Conservation (phyloP, 179 eudicot species). For the Silene coronaria region DNA sequence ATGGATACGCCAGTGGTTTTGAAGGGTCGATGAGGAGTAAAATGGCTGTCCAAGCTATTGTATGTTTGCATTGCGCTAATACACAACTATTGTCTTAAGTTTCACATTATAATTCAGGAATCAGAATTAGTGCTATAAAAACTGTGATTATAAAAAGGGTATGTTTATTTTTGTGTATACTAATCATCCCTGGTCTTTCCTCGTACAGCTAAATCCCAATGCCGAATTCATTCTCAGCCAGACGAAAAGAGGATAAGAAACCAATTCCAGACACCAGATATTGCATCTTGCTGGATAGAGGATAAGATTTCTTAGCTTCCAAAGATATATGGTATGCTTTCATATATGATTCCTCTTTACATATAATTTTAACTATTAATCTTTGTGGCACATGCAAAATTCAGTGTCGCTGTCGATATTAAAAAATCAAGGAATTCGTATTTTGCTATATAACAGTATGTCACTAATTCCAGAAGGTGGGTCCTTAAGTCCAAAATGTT, state of each 20-base stretch:
- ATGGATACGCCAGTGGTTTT: too few relatives aligned
- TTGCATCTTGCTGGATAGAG: conserved; percentile 25
- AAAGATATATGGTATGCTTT: conserved; percentile 14
- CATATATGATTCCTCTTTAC: conserved; percentile 11
- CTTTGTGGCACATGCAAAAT: conserved; percentile 22
- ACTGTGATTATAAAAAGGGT: not conserved
- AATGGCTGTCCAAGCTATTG: not conserved
- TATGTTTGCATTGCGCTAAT: not conserved
- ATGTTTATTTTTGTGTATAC: not conserved
- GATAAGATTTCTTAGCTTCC: conserved; percentile 34
- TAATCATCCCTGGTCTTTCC: conserved; percentile 13
- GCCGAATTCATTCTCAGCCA: conserved; percentile 22
- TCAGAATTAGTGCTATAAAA: not conserved
- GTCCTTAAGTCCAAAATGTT: conserved; percentile 19
- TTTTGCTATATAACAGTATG: conserved; percentile 12
- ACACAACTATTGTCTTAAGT: not conserved
- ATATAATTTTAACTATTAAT: conserved; percentile 16
- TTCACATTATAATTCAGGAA: not conserved
- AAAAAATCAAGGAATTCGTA: not conserved
- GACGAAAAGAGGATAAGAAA: conserved; percentile 29
- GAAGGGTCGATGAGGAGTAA: not conserved
- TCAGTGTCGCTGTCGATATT: conserved; percentile 24
- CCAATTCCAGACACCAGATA: conserved; percentile 17
- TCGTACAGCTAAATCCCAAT: conserved; percentile 16
- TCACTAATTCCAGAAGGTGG: conserved; percentile 9